These are phyloP conservation scores for Urostyla sp. DNA, from an alignment of 73 alveolate species.

Conservation along the genomic window DNA sequence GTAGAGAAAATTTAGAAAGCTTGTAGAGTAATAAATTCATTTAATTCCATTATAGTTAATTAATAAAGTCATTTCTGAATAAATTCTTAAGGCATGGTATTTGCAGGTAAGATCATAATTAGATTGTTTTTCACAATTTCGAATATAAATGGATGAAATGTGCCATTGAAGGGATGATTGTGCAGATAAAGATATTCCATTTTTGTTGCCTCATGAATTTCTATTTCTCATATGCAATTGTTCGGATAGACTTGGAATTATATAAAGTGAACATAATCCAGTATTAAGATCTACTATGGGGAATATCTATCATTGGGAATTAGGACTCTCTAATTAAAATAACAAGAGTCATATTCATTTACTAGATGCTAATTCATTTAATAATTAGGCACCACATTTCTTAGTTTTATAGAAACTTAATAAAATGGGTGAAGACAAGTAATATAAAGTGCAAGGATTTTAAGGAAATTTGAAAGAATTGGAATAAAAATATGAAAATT, in stretches of 20 bases:
- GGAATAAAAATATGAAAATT: background rate
- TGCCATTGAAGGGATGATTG: no score
- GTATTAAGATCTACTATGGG: slow-evolving; percentile 16
- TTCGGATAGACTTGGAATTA: slow-evolving; percentile 22
- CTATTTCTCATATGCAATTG: slow-evolving; percentile 57
- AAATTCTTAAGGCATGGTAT: slow-evolving; percentile 47
- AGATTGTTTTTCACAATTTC: slow-evolving; percentile 10
- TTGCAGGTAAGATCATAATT: slow-evolving; percentile 41
- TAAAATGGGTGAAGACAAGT: slow-evolving; percentile 33
- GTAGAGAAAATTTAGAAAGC: slow-evolving; percentile 36
- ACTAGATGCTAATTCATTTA: slow-evolving; percentile 13
- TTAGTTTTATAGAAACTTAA: slow-evolving; percentile 3
- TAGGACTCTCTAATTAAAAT: background rate
- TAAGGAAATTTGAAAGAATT: background rate
- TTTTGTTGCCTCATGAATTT: slow-evolving; percentile 64
- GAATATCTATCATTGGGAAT: slow-evolving; percentile 40
- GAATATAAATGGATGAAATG: slow-evolving; percentile 20
- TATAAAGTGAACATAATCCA: slow-evolving; percentile 30
- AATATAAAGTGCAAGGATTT: slow-evolving; percentile 13
- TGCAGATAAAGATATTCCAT: slow-evolving; percentile 38
- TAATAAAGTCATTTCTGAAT: slow-evolving; percentile 51
- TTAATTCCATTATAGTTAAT: background rate
- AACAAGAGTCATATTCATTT: slow-evolving; percentile 14
- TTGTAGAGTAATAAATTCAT: slow-evolving; percentile 11
- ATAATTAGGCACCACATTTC: slow-evolving; percentile 45